Evolutionary conservation across 495 filamentous ascomycete genomes (phyloP).

Genomic region (Daldinia vernicosa): DNA sequence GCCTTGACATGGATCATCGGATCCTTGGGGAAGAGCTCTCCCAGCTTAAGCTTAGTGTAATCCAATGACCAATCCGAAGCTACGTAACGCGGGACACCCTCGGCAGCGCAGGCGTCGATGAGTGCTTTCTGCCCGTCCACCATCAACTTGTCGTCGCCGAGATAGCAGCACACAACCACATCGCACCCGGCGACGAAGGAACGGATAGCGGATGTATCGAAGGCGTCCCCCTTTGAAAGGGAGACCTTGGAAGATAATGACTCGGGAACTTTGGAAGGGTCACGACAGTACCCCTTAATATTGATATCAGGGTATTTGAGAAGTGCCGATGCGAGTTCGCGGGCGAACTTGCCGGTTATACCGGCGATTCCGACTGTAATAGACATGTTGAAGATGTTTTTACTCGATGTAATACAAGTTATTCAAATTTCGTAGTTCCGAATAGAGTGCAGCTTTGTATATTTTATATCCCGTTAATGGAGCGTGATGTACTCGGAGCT

Average conservation of each 20-base stretch:
- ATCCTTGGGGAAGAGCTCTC: slow-evolving; percentile 54
- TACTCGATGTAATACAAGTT: background rate
- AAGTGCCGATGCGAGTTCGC: slow-evolving; percentile 37
- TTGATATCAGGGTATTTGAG: slow-evolving; percentile 37
- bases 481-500: slow-evolving; percentile 4
- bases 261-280: slow-evolving; percentile 42
- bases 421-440: background rate
- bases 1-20: slow-evolving; percentile 54
- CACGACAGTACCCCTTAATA: slow-evolving; percentile 46
- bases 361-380: slow-evolving; percentile 45
- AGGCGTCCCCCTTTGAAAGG: slow-evolving; percentile 33
- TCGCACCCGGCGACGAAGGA: slow-evolving; percentile 33
- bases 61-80: slow-evolving; percentile 57
- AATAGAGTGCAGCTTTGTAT: background rate
- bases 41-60: slow-evolving; percentile 51
- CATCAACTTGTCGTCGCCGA: slow-evolving; percentile 56
- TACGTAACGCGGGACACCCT: slow-evolving; percentile 52
- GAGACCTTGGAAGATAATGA: slow-evolving; percentile 30
- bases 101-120: slow-evolving; percentile 55
- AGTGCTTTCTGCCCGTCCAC: slow-evolving; percentile 54
- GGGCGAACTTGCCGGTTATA: slow-evolving; percentile 48
- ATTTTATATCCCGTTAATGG: slow-evolving; percentile 3
- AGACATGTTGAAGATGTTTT: slow-evolving; percentile 8
- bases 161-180: slow-evolving; percentile 55
- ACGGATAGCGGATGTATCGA: slow-evolving; percentile 36